Base-by-base conservation (phyloP, 2,329 filamentous ascomycete species). In the Ophiocordyceps sinensis region DNA sequence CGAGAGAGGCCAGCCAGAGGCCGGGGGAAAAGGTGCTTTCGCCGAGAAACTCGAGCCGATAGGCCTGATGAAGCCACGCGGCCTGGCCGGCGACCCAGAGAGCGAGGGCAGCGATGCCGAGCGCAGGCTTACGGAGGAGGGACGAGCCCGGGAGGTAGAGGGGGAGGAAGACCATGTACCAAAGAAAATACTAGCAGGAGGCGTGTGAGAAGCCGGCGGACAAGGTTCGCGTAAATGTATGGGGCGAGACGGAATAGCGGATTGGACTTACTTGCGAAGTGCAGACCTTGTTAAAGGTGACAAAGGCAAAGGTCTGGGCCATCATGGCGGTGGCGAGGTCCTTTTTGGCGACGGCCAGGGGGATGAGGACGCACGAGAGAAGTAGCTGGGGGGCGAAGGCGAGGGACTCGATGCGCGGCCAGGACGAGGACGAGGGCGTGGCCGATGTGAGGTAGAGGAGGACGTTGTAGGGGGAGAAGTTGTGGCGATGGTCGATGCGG, bases 241-340 rank as follows among this genome's bases (percentile, higher is more conserved):
- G 12, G 13, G 3, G 5, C 2, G 15, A 9, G n/a, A 36, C 14
- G 5, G 15, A 30, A 19, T 19, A 26, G 28, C 11, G n/a, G 21
- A 15, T 38, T 36, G n/a, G 28, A 15, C 71, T 47, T 73, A 91
- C 86, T 73, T 96, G 89, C 54, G 87, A 94, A 3, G 91, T 98
- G 71, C 89, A 96, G 46, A 98, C 91, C 66, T 98, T 98, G 66
- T 98, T 98, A 52, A 96, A 96, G 0, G 87, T 81, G 4, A 96
- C 91, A 61, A 98, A 98, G 0, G 89, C 85, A 62, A 95, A 94
- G 0, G 91, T 96, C 63, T 98, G 91, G 4, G 85, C 86, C 46
- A 96, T 74, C 84, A 96, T 88, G 5, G 85, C 81, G 0, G 79
- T 75, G 1, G 88, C 72, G 0, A 98, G 71, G 52, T 91, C 80